Percentiles rank a stretch among this genome's conserved stretches.
phyloP scores from a whole-genome alignment of 108 stramenopile genomes.

The Schizochytrium sp. region DNA sequence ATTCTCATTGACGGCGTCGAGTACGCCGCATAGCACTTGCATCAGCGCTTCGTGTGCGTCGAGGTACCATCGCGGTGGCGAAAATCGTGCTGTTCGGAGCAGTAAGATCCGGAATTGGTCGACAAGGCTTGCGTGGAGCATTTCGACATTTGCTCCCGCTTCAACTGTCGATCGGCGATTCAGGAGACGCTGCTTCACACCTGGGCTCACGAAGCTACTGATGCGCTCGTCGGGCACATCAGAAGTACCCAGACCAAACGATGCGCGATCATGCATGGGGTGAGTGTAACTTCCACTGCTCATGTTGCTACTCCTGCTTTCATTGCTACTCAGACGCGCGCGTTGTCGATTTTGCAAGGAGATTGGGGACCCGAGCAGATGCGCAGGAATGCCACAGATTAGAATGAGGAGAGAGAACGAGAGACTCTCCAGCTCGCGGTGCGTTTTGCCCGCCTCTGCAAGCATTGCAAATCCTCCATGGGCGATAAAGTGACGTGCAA shows the following conservation, averaged over 20 bases:
- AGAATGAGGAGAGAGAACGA: neutral
- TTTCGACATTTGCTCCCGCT: neutral
- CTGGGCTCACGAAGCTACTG: neutral
- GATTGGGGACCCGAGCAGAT: neutral
- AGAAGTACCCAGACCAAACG: too few species aligned
- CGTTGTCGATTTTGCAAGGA: neutral
- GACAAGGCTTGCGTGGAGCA: neutral
- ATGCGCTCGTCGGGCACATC: neutral
- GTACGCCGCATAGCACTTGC: neutral
- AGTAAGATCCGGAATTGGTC: neutral
- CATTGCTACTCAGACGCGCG: neutral
- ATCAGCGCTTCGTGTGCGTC: neutral
- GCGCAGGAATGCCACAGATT: neutral
- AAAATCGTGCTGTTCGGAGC: neutral
- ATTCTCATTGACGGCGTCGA: neutral
- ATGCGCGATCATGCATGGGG: too few species aligned
- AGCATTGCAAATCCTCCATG: neutral
- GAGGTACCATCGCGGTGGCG: neutral
- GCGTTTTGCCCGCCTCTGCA: neutral
- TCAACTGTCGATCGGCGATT: neutral
- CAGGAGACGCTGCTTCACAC: neutral
- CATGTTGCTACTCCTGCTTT: neutral
- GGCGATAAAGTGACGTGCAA: neutral
- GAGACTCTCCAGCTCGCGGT: neutral
- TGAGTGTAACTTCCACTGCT: neutral